Base-by-base conservation (phyloP, 768 basidiomycete species). In the Multifurca ochricompacta region DNA sequence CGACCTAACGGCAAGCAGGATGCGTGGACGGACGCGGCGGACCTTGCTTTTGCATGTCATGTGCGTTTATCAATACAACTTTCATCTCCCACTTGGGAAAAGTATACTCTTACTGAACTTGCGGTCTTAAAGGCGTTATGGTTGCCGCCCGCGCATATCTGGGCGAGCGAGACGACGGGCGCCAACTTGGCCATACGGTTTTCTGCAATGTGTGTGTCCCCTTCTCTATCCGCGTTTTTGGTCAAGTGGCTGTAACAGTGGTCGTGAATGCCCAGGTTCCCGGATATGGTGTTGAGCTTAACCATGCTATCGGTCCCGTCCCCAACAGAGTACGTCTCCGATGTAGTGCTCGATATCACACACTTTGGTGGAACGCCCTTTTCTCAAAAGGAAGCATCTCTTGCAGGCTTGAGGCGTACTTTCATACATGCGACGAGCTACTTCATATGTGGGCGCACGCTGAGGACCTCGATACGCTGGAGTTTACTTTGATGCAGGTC, bases 11-110 rank as follows among this genome's bases (percentile, higher is more conserved):
- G 58, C n/a, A 56, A 43, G 34, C 64, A 64, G 31, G 66, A 67
- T 41, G 36, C 62, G 1, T 67, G 66, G 60, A 62, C 65, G 36
- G 61, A 66, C 49, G 66, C 66, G 11, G 66, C 66, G 14, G 65
- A 67, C 46, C 34, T 66, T 18, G 66, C 66, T 16, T 56, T 64
- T 19, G 62, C 61, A 19, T 58, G 54, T 36, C 44, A 55, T 44
- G 62, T 63, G 42, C 35, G 62, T 54, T 1, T 21, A 25, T 34
- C 16, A 32, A 14, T 21, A 13, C 27, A 6, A 5, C 13, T 42
- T 28, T 4, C 19, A 3, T 41, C 13, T 27, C 19, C 27, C n/a
- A 18, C 28, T 13, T 27, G 27, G 41, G 8, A 40, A 28, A 11
- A 35, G 23, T 9, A 9, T 14, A 13, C 13, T 4, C 18, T 27